These are phyloP conservation scores for Capsella bursapastoris DNA, from an alignment of 345 rosid species.

Conservation along the genomic window DNA sequence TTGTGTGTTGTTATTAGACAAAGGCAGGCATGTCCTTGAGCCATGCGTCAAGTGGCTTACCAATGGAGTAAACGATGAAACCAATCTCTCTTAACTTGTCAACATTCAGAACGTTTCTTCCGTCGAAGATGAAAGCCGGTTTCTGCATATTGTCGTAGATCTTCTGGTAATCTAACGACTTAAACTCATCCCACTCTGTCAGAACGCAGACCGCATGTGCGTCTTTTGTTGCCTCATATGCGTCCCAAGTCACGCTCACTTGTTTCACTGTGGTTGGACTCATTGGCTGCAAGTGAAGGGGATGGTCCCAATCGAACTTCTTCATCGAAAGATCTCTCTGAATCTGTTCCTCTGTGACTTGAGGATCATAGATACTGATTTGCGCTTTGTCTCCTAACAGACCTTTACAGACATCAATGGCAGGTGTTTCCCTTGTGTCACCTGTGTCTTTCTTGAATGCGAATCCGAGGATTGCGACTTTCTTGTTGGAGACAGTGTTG, in stretches of 20 bases:
- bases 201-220: slow-evolving; percentile 86
- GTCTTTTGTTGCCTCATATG: slow-evolving; percentile 80
- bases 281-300: slow-evolving; percentile 90
- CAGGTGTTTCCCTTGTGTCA: slow-evolving; percentile 91
- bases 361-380: slow-evolving; percentile 85
- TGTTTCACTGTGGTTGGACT: slow-evolving; percentile 82
- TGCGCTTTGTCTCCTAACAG: slow-evolving; percentile 84
- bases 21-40: slow-evolving; percentile 52
- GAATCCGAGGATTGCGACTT: slow-evolving; percentile 79
- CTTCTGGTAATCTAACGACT: slow-evolving; percentile 76
- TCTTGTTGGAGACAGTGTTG: slow-evolving; percentile 82
- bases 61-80: slow-evolving; percentile 73
- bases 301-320: slow-evolving; percentile 96
- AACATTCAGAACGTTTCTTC: slow-evolving; percentile 67
- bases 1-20: slow-evolving; percentile 19
- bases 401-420: slow-evolving; percentile 95
- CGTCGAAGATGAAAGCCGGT: slow-evolving; percentile 88
- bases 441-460: slow-evolving; percentile 96
- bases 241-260: slow-evolving; percentile 78
- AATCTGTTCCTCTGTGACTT: slow-evolving; percentile 87
- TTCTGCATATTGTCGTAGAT: slow-evolving; percentile 90
- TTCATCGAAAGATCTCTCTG: slow-evolving; percentile 91
- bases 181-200: slow-evolving; percentile 95
- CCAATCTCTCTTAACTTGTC: slow-evolving; percentile 85
- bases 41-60: slow-evolving; percentile 47